A percentile compares a stretch with the other conserved stretches of the same genome.
These are phyloP conservation scores for Begonia masoniana DNA, from an alignment of 306 rosid genomes.

Conservation along the genomic window DNA sequence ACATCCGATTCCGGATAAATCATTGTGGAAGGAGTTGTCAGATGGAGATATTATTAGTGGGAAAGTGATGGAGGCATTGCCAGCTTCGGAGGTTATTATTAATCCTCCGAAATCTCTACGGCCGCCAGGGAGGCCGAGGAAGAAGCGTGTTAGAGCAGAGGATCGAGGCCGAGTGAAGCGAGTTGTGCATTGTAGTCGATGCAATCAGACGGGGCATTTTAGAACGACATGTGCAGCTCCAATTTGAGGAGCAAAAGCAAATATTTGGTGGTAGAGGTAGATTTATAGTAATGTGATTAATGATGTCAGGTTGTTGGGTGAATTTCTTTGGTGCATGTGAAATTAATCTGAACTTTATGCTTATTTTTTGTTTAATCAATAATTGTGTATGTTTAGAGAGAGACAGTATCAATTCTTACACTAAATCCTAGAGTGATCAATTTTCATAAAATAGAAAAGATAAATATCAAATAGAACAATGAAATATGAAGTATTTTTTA, in stretches of 20 bases:
- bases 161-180: slow-evolving; percentile 78
- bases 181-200: slow-evolving; percentile 88
- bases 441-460: no score
- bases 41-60: slow-evolving; percentile 33
- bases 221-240: slow-evolving; percentile 93
- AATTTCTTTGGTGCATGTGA: not conserved
- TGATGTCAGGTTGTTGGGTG: not conserved
- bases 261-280: not conserved
- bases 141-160: slow-evolving; percentile 76
- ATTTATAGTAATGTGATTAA: not conserved
- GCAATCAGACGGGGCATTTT: slow-evolving; percentile 87
- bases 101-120: slow-evolving; percentile 78
- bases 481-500: no score
- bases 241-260: slow-evolving; percentile 4
- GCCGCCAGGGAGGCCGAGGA: slow-evolving; percentile 75
- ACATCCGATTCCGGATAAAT: slow-evolving; percentile 82
- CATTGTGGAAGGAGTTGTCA: slow-evolving; percentile 60
- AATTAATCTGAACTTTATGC: not conserved
- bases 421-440: no score
- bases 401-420: no score
- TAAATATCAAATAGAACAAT: no score
- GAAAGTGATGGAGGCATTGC: slow-evolving; percentile 13
- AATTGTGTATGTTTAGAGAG: no score
- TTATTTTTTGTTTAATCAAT: no score
- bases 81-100: slow-evolving; percentile 25